Percentiles rank a stretch among this genome's conserved stretches.
phyloP scores from a whole-genome alignment of 208 protist genomes.

The Leishmania braziliensis region DNA sequence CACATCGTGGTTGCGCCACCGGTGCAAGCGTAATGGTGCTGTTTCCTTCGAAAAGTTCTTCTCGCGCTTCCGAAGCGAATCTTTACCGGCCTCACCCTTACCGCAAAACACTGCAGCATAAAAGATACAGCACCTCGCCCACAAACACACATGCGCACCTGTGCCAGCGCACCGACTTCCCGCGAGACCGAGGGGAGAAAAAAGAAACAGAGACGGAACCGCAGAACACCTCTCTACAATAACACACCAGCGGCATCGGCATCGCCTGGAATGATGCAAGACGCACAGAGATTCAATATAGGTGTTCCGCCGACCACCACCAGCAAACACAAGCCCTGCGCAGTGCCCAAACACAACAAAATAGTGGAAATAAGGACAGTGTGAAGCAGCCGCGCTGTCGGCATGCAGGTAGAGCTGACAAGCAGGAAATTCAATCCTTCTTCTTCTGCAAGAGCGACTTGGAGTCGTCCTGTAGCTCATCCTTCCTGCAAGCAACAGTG shows the following conservation, averaged over 20 bases:
- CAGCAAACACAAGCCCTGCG: not conserved
- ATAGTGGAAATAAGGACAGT: not conserved
- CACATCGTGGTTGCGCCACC: not conserved
- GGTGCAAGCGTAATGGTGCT: not conserved
- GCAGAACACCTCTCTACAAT: not conserved
- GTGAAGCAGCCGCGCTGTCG: not conserved
- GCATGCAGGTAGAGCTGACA: not conserved
- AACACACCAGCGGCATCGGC: not conserved
- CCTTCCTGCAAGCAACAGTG: conserved; percentile 32
- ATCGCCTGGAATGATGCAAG: not conserved
- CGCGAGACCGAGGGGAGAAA: too few species aligned
- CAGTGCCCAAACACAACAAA: not conserved
- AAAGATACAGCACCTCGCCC: not conserved
- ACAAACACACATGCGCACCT: not conserved
- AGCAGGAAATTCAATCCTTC: conserved; percentile 27
- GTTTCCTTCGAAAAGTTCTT: not conserved
- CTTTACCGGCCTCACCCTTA: not conserved
- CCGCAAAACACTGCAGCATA: not conserved
- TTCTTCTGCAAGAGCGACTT: conserved; percentile 53
- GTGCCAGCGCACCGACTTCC: not conserved
- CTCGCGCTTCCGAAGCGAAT: not conserved
- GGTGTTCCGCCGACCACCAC: not conserved
- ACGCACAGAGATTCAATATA: not conserved
- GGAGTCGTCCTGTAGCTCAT: conserved; percentile 28
- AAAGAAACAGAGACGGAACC: not conserved